These are phyloP conservation scores for Pichia sp. DNA, from an alignment of 1,139 yeast genomes.

Conservation along the genomic window DNA sequence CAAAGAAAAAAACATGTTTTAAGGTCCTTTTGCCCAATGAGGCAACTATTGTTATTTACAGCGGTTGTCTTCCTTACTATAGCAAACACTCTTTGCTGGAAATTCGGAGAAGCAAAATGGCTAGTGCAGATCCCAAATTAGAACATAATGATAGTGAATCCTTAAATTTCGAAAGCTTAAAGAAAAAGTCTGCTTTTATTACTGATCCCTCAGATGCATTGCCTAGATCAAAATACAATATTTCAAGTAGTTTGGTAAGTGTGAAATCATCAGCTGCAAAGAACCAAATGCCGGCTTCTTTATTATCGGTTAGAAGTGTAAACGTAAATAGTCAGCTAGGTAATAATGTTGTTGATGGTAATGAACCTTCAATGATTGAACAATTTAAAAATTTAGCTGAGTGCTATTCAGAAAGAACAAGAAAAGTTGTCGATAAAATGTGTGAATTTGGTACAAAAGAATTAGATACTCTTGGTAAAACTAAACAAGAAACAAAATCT, in stretches of 20 bases:
- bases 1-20: neutral
- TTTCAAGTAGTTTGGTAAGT: neutral
- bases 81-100: neutral
- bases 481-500: neutral
- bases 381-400: neutral
- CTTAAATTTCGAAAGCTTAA: neutral
- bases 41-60: neutral
- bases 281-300: neutral
- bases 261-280: neutral
- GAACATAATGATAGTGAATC: neutral
- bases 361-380: neutral
- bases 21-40: neutral
- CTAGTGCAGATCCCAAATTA: neutral
- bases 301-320: neutral
- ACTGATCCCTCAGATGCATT: neutral
- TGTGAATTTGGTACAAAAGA: neutral
- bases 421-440: neutral
- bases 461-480: neutral
- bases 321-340: neutral
- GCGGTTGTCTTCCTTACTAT: neutral
- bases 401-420: neutral
- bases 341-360: neutral
- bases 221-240: neutral
- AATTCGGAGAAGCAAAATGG: neutral
- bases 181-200: neutral